These are phyloP conservation scores for Chaetomium olivaceum DNA, from an alignment of 2,329 filamentous ascomycete species.

Conservation along the genomic window DNA sequence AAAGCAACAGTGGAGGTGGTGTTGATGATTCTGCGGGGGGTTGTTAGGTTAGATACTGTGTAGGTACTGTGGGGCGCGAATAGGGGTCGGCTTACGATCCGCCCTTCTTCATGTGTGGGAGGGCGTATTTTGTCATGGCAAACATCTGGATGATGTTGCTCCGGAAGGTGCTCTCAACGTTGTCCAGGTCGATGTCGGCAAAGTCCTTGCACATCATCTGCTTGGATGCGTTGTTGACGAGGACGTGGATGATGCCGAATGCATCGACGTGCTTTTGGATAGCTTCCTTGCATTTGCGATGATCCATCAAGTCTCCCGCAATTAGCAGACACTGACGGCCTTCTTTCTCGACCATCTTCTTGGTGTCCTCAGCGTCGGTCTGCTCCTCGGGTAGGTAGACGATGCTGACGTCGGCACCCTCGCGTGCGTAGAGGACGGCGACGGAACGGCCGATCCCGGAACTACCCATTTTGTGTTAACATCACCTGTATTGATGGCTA, in stretches of 20 bases:
- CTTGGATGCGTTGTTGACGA: slow-evolving; percentile 62
- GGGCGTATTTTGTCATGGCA: slow-evolving; percentile 58
- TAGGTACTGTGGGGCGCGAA: not conserved
- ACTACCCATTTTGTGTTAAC: slow-evolving; percentile 34
- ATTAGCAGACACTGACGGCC: slow-evolving; percentile 50
- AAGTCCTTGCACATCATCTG: slow-evolving; percentile 56
- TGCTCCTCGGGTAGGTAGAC: slow-evolving; percentile 58
- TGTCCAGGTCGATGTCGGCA: slow-evolving; percentile 54
- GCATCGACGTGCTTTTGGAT: slow-evolving; percentile 56
- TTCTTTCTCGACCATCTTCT: slow-evolving; percentile 53
- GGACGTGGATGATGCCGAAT: slow-evolving; percentile 48
- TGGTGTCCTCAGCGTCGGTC: slow-evolving; percentile 55
- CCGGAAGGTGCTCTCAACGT: slow-evolving; percentile 57
- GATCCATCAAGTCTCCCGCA: slow-evolving; percentile 50
- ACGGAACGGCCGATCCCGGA: slow-evolving; percentile 57
- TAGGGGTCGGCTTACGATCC: slow-evolving; percentile 35
- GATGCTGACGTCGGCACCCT: slow-evolving; percentile 59
- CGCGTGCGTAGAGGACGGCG: slow-evolving; percentile 57
- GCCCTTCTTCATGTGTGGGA: slow-evolving; percentile 56
- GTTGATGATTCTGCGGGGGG: slow-evolving; percentile 51
- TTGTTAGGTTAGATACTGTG: too few species aligned
- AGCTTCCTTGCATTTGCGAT: slow-evolving; percentile 51
- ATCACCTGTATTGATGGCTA: too few species aligned
- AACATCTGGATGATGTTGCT: slow-evolving; percentile 61
- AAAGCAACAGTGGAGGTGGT: slow-evolving; percentile 56